These are phyloP conservation scores for Pythium biforme DNA, from an alignment of 352 stramenopile species.

Conservation along the genomic window DNA sequence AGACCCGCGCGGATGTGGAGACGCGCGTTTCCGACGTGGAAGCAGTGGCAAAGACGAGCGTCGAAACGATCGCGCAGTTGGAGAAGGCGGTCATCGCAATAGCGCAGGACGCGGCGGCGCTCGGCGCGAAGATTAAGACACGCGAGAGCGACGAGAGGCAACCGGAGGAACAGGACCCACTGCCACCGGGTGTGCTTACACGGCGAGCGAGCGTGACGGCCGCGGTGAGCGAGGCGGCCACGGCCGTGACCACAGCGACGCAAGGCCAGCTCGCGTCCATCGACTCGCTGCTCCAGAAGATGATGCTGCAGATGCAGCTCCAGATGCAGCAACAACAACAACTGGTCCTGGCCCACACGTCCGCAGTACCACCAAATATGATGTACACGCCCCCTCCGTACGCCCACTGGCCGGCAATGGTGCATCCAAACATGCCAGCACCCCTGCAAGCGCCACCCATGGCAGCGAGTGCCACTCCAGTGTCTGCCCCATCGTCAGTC, in stretches of 20 bases:
- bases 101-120: neutral
- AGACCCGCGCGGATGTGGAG: slow-evolving; percentile 1
- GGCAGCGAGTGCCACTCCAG: too few relatives aligned
- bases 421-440: neutral
- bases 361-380: neutral
- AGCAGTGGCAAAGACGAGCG: slow-evolving; percentile 3
- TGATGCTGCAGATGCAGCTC: slow-evolving; percentile 62
- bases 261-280: slow-evolving; percentile 37
- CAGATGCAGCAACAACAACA: slow-evolving; percentile 32
- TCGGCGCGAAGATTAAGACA: slow-evolving; percentile 14
- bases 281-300: slow-evolving; percentile 56
- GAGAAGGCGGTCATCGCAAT: neutral
- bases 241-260: neutral
- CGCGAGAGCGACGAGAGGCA: neutral
- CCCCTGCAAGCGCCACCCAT: neutral
- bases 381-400: slow-evolving; percentile 4
- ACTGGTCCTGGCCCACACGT: slow-evolving; percentile 13
- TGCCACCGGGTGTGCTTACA: neutral
- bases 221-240: neutral
- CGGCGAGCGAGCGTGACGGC: slow-evolving; percentile 2
- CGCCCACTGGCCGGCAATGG: slow-evolving; percentile 6
- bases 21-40: slow-evolving; percentile 31
- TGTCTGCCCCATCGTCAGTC: neutral
- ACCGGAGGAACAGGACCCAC: neutral
- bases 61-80: slow-evolving; percentile 10